phyloP scores from a whole-genome alignment of 2,329 filamentous ascomycete species.

The Achaetomium macrosporum region DNA sequence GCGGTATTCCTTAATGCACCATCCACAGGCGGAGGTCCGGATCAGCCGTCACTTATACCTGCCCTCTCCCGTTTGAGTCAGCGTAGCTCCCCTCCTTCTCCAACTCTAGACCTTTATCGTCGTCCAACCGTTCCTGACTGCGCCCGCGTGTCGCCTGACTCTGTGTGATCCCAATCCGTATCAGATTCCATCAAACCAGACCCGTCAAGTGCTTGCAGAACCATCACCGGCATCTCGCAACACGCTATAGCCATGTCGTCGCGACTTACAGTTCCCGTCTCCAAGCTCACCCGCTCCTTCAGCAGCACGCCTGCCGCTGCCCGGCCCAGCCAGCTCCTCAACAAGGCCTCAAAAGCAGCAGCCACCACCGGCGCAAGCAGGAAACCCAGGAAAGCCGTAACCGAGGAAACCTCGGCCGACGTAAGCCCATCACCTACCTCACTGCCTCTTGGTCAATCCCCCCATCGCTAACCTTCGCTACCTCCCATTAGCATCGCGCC shows the following conservation, averaged over 20 bases:
- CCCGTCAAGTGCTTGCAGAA: too few relatives aligned
- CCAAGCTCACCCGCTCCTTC: slow-evolving; percentile 44
- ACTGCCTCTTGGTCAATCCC: neutral
- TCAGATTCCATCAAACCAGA: slow-evolving; percentile 2
- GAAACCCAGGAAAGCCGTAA: slow-evolving; percentile 29
- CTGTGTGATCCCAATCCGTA: neutral
- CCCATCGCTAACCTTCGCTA: neutral
- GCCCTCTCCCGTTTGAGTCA: slow-evolving; percentile 11
- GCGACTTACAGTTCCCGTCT: slow-evolving; percentile 43
- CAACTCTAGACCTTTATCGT: neutral
- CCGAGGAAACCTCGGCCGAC: slow-evolving; percentile 40
- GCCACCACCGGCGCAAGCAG: slow-evolving; percentile 39
- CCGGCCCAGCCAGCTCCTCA: slow-evolving; percentile 32
- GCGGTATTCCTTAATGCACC: neutral
- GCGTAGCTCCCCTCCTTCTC: slow-evolving; percentile 9
- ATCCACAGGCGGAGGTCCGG: slow-evolving; percentile 17
- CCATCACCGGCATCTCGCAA: neutral
- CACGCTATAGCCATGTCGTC: slow-evolving; percentile 35
- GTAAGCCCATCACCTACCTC: slow-evolving; percentile 30
- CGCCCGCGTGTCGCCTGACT: neutral
- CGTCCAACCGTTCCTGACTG: slow-evolving; percentile 1
- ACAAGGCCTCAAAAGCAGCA: slow-evolving; percentile 33
- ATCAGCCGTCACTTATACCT: slow-evolving; percentile 18
- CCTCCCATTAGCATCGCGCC: slow-evolving; percentile 15
- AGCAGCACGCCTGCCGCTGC: slow-evolving; percentile 37